These are phyloP conservation scores for Cryptococcus sp. DNA, from an alignment of 1,284 basidiomycete species.

Conservation along the genomic window DNA sequence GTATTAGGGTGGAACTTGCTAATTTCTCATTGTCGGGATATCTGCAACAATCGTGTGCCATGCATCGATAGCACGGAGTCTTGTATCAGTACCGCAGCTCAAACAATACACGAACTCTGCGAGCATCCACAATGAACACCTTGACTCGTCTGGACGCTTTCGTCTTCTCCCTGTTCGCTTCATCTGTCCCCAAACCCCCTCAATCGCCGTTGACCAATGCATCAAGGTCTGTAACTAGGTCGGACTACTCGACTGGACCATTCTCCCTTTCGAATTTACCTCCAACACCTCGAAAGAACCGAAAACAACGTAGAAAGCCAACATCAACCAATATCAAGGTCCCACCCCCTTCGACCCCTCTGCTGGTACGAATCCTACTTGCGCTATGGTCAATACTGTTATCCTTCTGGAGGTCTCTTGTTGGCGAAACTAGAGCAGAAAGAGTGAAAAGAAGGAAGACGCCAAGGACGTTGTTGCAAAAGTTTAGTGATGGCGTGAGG, in stretches of 20 bases:
- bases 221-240: no score
- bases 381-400: slow-evolving; percentile 42
- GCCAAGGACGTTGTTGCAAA: background rate
- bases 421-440: slow-evolving; percentile 41
- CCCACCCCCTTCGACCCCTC: slow-evolving; percentile 38
- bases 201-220: background rate
- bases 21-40: no score
- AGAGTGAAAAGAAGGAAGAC: slow-evolving; percentile 11
- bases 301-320: slow-evolving; percentile 9
- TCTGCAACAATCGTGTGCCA: no score
- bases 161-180: slow-evolving; percentile 15
- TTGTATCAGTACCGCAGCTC: no score
- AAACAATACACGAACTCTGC: no score
- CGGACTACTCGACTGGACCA: background rate
- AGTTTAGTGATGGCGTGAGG: slow-evolving; percentile 1
- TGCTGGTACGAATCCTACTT: slow-evolving; percentile 35
- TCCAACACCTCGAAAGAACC: slow-evolving; percentile 1
- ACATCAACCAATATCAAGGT: slow-evolving; percentile 35
- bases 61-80: no score
- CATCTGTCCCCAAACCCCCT: slow-evolving; percentile 2
- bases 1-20: no score
- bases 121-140: slow-evolving; percentile 27
- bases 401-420: slow-evolving; percentile 39
- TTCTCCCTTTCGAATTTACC: slow-evolving; percentile 7
- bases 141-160: slow-evolving; percentile 30